Base-by-base conservation (phyloP, 345 rosid genomes). In the Aquilaria malaccensis region DNA sequence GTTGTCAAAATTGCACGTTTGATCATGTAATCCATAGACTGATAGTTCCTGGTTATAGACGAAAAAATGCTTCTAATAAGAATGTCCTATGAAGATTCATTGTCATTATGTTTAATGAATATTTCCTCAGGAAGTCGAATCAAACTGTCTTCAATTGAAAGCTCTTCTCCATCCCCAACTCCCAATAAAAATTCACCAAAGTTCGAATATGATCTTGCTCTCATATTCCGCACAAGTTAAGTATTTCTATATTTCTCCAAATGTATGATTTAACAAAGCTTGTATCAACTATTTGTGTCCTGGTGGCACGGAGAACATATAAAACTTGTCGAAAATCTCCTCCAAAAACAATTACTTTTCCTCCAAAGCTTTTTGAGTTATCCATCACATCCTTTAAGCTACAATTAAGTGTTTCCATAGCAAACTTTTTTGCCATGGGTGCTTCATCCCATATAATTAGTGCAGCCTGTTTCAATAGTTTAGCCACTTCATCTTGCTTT, bases 301-400 rank as follows among this genome's bases (percentile, higher is more conserved):
- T 52, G 13, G 30, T 46, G 1, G 11, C 61, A 1, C n/a, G 3
- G 0, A 30, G 67, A 3, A 64, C 55, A 0, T 7, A 55, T 4
- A 64, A 13, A 9, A 64, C 67, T 32, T 55, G 48, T 0, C 51
- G 29, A 15, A 48, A 64, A 47, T 64, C 61, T 30, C 60, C 61
- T n/a, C 55, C 60, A 56, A 55, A 63, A 2, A 64, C 33, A 0
- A 47, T 4, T 10, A 62, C 50, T 33, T 62, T 51, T 6, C 50
- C 65, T 10, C 43, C 43, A 37, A 37, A 37, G 7, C 7, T 13
- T 13, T 31, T 0, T 55, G 45, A 53, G 15, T 3, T 13, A 6
- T 11, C n/a, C 48, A 37, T 52, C 3, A 52, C 51, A 13, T 62
- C 51, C 4, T 9, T 45, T 11, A 60, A 30, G 11, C 10, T 64